Conservation (phyloP, 306 rosid genomes). For the Castanea mollissima region DNA sequence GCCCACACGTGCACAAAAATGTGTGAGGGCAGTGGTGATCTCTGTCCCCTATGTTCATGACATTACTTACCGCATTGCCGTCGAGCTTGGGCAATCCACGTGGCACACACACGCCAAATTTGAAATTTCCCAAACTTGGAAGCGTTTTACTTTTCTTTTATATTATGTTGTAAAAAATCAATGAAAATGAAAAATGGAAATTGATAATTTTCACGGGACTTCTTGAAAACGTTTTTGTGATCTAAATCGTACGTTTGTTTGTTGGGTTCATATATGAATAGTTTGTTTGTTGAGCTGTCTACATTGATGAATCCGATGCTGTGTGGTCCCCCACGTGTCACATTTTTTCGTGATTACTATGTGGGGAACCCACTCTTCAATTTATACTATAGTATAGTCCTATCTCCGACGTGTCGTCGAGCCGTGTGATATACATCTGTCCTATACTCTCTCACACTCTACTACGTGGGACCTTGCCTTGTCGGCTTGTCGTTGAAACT, state of each 20-base stretch:
- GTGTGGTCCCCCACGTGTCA: slow-evolving; percentile 16
- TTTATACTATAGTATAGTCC: background rate
- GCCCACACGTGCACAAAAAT: background rate
- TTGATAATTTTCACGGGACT: too few species aligned
- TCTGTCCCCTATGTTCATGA: slow-evolving; percentile 19
- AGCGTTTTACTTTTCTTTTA: too few species aligned
- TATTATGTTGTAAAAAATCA: too few species aligned
- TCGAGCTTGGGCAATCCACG: slow-evolving; percentile 2
- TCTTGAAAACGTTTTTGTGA: background rate
- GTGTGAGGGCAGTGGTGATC: background rate
- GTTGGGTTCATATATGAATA: too few species aligned
- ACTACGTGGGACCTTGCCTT: slow-evolving; percentile 37
- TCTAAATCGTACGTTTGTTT: too few species aligned
- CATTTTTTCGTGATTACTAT: background rate
- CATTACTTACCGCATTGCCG: slow-evolving; percentile 21
- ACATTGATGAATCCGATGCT: slow-evolving; percentile 17
- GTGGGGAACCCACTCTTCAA: slow-evolving; percentile 18
- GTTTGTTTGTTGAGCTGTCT: slow-evolving; percentile 25
- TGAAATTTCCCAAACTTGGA: too few species aligned
- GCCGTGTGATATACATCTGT: slow-evolving; percentile 3
- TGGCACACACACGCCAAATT: background rate
- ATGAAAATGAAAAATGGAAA: too few species aligned
- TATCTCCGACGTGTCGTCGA: slow-evolving; percentile 25
- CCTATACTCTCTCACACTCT: too few species aligned
- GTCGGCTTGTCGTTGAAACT: slow-evolving; percentile 58